Percentiles rank a stretch among this genome's conserved stretches.
phyloP scores from a whole-genome alignment of 257 asterid species.

The Lycium barbarum region DNA sequence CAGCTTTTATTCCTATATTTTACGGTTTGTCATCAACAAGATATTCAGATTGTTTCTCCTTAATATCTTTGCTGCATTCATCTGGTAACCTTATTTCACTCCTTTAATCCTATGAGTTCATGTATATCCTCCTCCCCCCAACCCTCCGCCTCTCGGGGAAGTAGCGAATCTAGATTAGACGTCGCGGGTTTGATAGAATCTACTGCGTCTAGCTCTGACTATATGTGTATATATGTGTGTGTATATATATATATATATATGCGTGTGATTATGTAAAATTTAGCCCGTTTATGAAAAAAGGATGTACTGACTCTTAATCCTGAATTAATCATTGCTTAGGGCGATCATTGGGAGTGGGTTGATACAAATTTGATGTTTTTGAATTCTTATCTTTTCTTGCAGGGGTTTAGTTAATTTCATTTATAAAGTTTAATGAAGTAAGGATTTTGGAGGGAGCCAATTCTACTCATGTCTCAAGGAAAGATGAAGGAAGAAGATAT shows the following conservation, averaged over 20 bases:
- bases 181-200: not conserved
- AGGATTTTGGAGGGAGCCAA: not conserved
- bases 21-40: constrained; percentile 19
- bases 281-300: not conserved
- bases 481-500: constrained; percentile 5
- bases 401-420: not conserved
- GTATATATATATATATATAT: not conserved
- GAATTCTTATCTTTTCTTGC: not conserved
- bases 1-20: not conserved
- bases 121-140: not conserved
- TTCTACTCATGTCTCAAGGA: not conserved
- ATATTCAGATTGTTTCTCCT: not conserved
- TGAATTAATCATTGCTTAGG: not conserved
- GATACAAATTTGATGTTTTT: not conserved
- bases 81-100: constrained; percentile 4
- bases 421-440: not conserved
- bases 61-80: not conserved
- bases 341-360: no score
- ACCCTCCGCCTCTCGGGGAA: no score
- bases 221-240: not conserved
- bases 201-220: not conserved
- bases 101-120: not conserved
- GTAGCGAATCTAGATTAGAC: no score
- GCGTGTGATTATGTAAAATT: not conserved
- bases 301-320: not conserved